A percentile compares a stretch with the other conserved stretches of the same genome.
Evolutionary conservation across 805 yeast species (phyloP).

Genomic region (Candida ipomoeae): DNA sequence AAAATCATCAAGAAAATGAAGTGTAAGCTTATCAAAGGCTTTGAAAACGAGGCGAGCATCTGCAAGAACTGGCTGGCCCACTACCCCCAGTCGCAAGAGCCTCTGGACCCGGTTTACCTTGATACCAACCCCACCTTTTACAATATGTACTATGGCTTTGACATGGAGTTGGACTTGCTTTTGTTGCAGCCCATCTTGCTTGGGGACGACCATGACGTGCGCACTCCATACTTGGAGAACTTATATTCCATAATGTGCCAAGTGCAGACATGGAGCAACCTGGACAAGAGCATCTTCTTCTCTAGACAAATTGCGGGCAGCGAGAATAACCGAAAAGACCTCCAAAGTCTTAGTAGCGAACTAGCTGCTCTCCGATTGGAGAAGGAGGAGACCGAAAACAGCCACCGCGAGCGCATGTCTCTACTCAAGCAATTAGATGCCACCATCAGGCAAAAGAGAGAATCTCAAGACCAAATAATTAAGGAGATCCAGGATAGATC

Average conservation of each 20-base stretch:
- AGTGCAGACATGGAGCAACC: slow-evolving; percentile 44
- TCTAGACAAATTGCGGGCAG: slow-evolving; percentile 21
- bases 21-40: slow-evolving; percentile 64
- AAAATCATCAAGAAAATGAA: slow-evolving; percentile 75
- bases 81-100: slow-evolving; percentile 31
- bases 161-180: slow-evolving; percentile 67
- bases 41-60: slow-evolving; percentile 61
- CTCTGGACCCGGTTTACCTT: slow-evolving; percentile 17
- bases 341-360: slow-evolving; percentile 21
- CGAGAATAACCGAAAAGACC: slow-evolving; percentile 19
- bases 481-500: not conserved
- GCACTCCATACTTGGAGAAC: slow-evolving; percentile 88
- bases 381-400: slow-evolving; percentile 16
- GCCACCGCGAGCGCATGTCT: slow-evolving; percentile 20
- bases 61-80: slow-evolving; percentile 49
- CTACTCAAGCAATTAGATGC: slow-evolving; percentile 21
- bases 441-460: slow-evolving; percentile 19
- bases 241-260: slow-evolving; percentile 76
- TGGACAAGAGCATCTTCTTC: slow-evolving; percentile 27
- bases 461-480: slow-evolving; percentile 11
- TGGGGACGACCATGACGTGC: slow-evolving; percentile 83
- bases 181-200: slow-evolving; percentile 80
- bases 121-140: slow-evolving; percentile 54
- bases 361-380: slow-evolving; percentile 16
- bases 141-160: slow-evolving; percentile 51